Evolutionary conservation across 257 asterid genomes (phyloP), one percentile per base, ranked within the genome.

Genomic region (Plantago ovata): DNA sequence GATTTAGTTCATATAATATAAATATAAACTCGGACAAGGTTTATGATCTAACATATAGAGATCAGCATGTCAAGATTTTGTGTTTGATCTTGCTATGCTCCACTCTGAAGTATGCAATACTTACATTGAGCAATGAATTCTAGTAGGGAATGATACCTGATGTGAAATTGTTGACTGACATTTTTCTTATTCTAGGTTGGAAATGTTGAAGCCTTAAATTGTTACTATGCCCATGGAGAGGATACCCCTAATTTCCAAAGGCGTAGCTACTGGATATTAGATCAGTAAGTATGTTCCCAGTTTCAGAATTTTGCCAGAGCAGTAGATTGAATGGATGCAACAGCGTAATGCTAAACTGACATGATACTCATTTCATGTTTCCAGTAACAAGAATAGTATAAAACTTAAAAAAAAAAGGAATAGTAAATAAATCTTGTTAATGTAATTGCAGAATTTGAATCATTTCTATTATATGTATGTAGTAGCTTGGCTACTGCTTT

Each of bases 181-280:
- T 15, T 60, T 71, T 69, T 65, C 10, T 52, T 68, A 53, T 67
- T 74, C 65, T 79, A 93, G 99, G 99, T 93, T 53, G 99, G 97
- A 64, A 81, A 73, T 75, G 85, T 72, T 41, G 99, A 93, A 76
- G 94, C 94, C 61, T 67, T 93, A 44, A 89, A 89, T 58, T 93
- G 99, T 78, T 93, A 93, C 69, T 93, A 93, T 64, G 97, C 99
- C 24, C 97, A 86, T 71, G 96, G 97, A 58, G 94, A 79, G 68
- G 85, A 75, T 64, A 89, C 83, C 67, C 73, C 89, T 21, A 81
- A 74, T 65, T 86, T 93, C 73, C 95, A 82, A 79, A 84, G 99
- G 65, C 97, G 99, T 64, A 80, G 96, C 84, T 93, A 80, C 67
- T 93, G 99, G 99, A 89, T 86, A 78, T 78, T 93, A 80, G 83